phyloP scores from a whole-genome alignment of 108 stramenopile species.

The Schizochytrium sp. region DNA sequence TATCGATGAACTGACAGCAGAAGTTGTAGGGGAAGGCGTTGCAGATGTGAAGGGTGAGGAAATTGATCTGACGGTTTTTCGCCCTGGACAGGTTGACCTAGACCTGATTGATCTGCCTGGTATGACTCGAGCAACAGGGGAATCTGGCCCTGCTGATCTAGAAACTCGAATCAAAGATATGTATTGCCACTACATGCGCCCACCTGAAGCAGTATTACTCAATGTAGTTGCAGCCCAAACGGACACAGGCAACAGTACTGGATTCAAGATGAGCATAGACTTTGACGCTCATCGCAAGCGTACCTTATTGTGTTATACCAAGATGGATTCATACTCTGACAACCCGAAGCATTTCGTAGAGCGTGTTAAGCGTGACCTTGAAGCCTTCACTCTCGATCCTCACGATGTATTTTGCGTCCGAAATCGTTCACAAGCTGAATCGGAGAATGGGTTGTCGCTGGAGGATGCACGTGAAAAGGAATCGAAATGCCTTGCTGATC shows the following conservation, averaged over 20 bases:
- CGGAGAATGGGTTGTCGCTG: neutral
- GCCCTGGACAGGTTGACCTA: neutral
- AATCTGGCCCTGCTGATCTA: neutral
- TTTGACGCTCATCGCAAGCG: neutral
- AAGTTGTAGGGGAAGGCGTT: neutral
- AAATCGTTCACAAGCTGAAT: neutral
- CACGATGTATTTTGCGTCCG: conserved; percentile 37
- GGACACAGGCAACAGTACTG: neutral
- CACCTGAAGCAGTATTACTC: conserved; percentile 12
- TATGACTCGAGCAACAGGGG: neutral
- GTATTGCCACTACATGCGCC: neutral
- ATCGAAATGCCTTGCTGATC: neutral
- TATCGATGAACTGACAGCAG: neutral
- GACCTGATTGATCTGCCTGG: conserved; percentile 42
- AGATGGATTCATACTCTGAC: neutral
- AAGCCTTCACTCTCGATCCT: neutral
- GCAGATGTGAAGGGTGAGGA: neutral
- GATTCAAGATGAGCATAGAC: neutral
- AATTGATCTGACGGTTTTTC: conserved; percentile 2
- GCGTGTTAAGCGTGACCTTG: neutral
- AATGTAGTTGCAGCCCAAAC: conserved; percentile 4
- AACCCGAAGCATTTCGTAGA: neutral
- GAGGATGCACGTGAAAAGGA: neutral
- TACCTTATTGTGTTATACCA: conserved; percentile 1
- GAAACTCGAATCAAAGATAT: neutral